A percentile compares a stretch with the other conserved stretches of the same genome.
These are phyloP conservation scores for Cokeromyces recurvatus DNA, from an alignment of 371 early-diverging fungal genomes.

Conservation along the genomic window DNA sequence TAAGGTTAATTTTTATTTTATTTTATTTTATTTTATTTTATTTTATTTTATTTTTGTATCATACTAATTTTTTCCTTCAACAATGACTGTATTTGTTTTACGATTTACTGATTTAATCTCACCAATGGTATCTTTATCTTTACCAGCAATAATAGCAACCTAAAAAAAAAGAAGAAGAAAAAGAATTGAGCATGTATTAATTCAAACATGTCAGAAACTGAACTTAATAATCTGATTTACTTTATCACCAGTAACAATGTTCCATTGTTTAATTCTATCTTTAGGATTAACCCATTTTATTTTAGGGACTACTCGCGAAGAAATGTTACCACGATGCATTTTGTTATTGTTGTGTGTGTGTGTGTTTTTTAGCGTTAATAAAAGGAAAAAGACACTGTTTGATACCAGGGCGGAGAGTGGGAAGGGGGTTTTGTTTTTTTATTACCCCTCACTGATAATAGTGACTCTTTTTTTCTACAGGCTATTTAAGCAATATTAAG, in stretches of 20 bases:
- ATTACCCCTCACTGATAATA: too few relatives aligned
- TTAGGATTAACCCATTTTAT: slow-evolving; percentile 42
- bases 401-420: too few relatives aligned
- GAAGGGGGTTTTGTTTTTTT: too few relatives aligned
- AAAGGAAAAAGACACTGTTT: too few relatives aligned
- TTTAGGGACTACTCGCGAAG: slow-evolving; percentile 29
- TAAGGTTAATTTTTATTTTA: background rate
- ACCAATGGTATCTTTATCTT: slow-evolving; percentile 48
- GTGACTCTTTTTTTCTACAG: too few relatives aligned
- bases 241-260: slow-evolving; percentile 46
- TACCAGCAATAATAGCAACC: slow-evolving; percentile 51
- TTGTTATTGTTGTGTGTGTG: too few relatives aligned
- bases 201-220: too few relatives aligned
- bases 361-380: too few relatives aligned
- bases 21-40: background rate
- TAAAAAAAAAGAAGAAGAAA: slow-evolving; percentile 5
- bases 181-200: background rate
- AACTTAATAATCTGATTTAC: slow-evolving; percentile 18
- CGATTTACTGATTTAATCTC: slow-evolving; percentile 42
- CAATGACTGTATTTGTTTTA: slow-evolving; percentile 37
- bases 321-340: slow-evolving; percentile 34
- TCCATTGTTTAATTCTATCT: slow-evolving; percentile 39
- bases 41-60: too few relatives aligned
- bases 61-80: slow-evolving; percentile 50
- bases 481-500: too few relatives aligned